Base-by-base conservation (phyloP, 2,329 filamentous ascomycete species). In the Ceratocystis smalleyi region DNA sequence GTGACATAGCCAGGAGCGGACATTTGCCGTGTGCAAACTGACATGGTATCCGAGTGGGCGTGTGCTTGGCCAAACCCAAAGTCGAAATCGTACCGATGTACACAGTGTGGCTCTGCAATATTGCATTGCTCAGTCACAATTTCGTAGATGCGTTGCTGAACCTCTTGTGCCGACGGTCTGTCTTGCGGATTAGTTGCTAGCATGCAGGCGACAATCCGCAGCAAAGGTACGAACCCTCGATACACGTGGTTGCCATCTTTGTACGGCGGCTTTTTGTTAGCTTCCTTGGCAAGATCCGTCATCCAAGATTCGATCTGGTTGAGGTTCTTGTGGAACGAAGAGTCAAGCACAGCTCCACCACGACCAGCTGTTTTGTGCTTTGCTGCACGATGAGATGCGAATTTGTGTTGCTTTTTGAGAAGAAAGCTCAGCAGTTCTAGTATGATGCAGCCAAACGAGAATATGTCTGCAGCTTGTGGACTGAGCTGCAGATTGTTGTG, bases 311-410 rank as follows among this genome's bases (percentile, higher is more conserved):
- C 81, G 1, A 89, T 79, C 71, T 87, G 85, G 17, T 81, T 79
- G 0, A 86, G 76, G 69, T 89, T 88, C 68, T 81, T 81, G 72
- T 90, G 87, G 72, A 88, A 91, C 0, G 85, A 88, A 0, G 85
- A 80, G 73, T 90, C 87, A 6, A 80, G 78, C 1, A 85, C 79
- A 5, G 83, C 83, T 12, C 82, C 83, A 35, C 82, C 82, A 27
- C 81, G 75, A 0, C 80, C 79, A 15, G 78, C 73, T 49, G 75
- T 80, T 70, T 84, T 85, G 71, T 86, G 83, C 70, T 84, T 85
- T 2, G 82, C 79, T 1, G 82, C 79, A 5, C 88, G 83, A 71
- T 88, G 84, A 27, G 82, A 78, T 43, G 82, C 77, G 70, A 90
- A 89, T 30, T 84, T 81, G 61, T 81, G 79, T 0, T 82, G 78